Conservation (phyloP, 2,329 filamentous ascomycete genomes). For the Venturia carpophila region DNA sequence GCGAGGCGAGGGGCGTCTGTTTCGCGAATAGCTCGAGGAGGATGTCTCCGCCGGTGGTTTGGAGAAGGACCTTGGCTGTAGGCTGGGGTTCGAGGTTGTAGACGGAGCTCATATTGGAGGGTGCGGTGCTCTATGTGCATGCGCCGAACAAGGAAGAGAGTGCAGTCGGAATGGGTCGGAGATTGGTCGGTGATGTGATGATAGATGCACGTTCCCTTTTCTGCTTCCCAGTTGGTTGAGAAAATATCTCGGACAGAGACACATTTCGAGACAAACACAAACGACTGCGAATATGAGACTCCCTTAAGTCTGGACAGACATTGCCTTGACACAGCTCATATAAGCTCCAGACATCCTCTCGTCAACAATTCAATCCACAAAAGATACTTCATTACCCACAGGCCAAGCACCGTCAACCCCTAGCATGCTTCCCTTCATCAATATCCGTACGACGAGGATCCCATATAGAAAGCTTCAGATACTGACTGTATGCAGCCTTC, state of each 20-base stretch:
- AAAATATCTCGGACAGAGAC: background rate
- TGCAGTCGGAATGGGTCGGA: background rate
- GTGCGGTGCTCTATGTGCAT: background rate
- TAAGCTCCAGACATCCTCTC: background rate
- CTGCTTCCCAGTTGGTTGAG: background rate
- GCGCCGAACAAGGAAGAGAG: background rate
- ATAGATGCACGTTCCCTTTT: background rate
- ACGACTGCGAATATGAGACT: background rate
- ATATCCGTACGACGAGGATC: background rate
- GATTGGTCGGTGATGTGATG: background rate
- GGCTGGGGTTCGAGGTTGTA: constrained; percentile 95
- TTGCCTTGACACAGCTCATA: background rate
- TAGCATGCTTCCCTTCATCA: constrained; percentile 12
- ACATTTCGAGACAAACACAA: background rate
- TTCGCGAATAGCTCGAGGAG: constrained; percentile 91
- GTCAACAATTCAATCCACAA: background rate
- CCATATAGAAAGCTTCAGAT: background rate
- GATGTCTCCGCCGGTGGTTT: constrained; percentile 84
- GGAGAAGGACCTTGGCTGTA: constrained; percentile 82
- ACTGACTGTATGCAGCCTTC: constrained; percentile 44
- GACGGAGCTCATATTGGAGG: constrained; percentile 64
- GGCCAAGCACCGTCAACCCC: background rate
- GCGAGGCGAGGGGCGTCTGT: constrained; percentile 81
- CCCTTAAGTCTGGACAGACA: background rate
- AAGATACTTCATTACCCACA: background rate